Base-by-base conservation (phyloP, 2,329 filamentous ascomycete genomes). In the Herpotrichia juniperi region DNA sequence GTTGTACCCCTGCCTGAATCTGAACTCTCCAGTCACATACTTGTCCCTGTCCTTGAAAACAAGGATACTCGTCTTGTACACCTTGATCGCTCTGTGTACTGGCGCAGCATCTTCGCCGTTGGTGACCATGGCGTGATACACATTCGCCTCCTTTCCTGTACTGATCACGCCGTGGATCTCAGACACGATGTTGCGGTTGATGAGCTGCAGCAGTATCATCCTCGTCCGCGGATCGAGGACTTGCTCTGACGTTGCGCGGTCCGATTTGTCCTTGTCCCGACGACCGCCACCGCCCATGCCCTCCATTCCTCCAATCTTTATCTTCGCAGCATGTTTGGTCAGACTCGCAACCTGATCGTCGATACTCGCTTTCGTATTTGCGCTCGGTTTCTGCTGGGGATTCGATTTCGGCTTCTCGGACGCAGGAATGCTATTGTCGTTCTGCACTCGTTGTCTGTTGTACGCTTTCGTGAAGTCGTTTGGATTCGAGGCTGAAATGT, bases 41-140 rank as follows among this genome's bases (percentile, higher is more conserved):
- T 92, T 89, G 76, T 97, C 93, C 52, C 94, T 85, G 76, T 99
- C 94, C 78, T 97, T 97, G 85, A 99, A 99, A 21, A 96, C 92
- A 26, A 99, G 79, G 59, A 99, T 99, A 48, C 90, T 90, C 7
- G 94, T 99, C 83, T 99, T 99, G 85, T 99, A 99, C 45, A 99
- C 91, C 78, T 99, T 99, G 80, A 97, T 92, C 11, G 94, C 94
- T 43, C 91, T 86, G 67, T 96, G 91, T 0, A 87, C 76, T 1
- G 84, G 77, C 17, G 57, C 42, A 2, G 60, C 53, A 7, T 62
- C 76, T 11, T 59, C 59, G 9, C 83, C 81, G 2, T 82, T 79
- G 1, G 80, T 77, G 2, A 86, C 83, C 10, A 96, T 82, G 16
- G 93, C 92, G 58, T 96, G 91, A 76, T 99, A 99, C 22, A 99